Percentiles rank a stretch among this genome's conserved stretches.
Evolutionary conservation across 2,329 filamentous ascomycete genomes (phyloP).

Genomic region (Esteya vermicola): DNA sequence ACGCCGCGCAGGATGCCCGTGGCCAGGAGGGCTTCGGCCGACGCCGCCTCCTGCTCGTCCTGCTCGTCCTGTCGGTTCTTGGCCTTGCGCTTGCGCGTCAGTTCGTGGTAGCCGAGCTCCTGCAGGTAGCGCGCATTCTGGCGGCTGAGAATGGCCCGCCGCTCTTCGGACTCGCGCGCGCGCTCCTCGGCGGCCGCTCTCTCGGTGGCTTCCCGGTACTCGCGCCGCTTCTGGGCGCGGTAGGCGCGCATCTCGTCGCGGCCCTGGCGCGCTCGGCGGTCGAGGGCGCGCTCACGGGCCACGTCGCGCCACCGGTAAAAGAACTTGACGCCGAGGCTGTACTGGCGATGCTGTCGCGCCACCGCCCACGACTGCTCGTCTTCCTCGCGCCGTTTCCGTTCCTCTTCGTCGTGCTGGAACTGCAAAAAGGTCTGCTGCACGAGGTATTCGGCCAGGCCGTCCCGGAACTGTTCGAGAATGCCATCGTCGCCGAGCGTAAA

Average conservation of each 20-base stretch:
- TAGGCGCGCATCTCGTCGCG: constrained; percentile 32
- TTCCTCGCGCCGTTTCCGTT: constrained; percentile 29
- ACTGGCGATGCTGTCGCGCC: constrained; percentile 31
- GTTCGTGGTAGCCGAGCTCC: constrained; percentile 9
- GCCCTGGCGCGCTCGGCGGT: constrained; percentile 34
- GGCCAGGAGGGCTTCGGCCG: constrained; percentile 25
- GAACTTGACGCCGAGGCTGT: constrained; percentile 37
- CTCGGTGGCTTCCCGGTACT: constrained; percentile 19
- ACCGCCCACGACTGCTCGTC: constrained; percentile 31
- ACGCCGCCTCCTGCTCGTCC: too few species aligned
- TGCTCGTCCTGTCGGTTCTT: constrained; percentile 17
- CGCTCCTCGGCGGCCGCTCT: constrained; percentile 20
- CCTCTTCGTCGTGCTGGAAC: constrained; percentile 25
- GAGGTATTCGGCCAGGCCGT: constrained; percentile 29
- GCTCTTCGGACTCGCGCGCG: constrained; percentile 6
- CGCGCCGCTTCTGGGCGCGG: constrained; percentile 17
- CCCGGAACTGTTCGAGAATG: constrained; percentile 34
- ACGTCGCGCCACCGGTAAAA: constrained; percentile 41
- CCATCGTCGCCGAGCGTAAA: constrained; percentile 39
- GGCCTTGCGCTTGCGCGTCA: constrained; percentile 6
- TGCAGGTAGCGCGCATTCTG: constrained; percentile 10
- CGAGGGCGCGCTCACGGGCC: constrained; percentile 31
- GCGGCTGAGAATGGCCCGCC: constrained; percentile 13
- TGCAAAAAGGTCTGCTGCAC: constrained; percentile 26
- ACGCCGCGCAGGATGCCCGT: constrained; percentile 27